phyloP scores from a whole-genome alignment of 106 monocot species.

The Phalaenopsis equestris region DNA sequence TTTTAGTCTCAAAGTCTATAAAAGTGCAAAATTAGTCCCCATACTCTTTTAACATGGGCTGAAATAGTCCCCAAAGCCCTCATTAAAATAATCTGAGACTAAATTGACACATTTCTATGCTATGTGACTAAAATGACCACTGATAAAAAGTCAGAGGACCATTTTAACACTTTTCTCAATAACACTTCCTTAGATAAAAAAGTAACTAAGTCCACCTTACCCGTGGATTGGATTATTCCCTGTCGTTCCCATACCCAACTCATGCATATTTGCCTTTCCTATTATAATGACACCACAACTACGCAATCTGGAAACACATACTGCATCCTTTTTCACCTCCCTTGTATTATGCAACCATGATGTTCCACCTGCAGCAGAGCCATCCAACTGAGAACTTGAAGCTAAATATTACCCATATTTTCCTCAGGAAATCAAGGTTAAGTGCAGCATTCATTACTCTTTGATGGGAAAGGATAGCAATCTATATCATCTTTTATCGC shows the following conservation, averaged over 20 bases:
- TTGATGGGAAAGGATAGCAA: conserved; percentile 83
- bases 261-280: conserved; percentile 99
- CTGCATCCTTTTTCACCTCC: conserved; percentile 68
- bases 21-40: too few relatives aligned
- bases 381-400: conserved; percentile 8
- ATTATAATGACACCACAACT: conserved; percentile 83
- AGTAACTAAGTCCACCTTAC: conserved; percentile 24
- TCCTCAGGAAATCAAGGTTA: background rate
- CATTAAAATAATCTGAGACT: background rate
- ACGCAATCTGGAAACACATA: conserved; percentile 81
- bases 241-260: conserved; percentile 85
- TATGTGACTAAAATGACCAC: too few relatives aligned
- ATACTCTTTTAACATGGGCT: too few relatives aligned
- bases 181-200: background rate
- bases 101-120: too few relatives aligned
- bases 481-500: conserved; percentile 97
- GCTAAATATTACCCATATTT: background rate
- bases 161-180: too few relatives aligned
- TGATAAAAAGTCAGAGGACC: too few relatives aligned
- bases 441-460: conserved; percentile 27
- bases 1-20: too few relatives aligned
- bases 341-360: conserved; percentile 63
- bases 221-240: conserved; percentile 97
- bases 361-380: conserved; percentile 56
- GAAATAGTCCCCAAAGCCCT: too few relatives aligned